Percentiles rank a stretch among this genome's conserved stretches.
These are phyloP conservation scores for Pezicula neosporulosa DNA, from an alignment of 2,329 filamentous ascomycete genomes.

Conservation along the genomic window DNA sequence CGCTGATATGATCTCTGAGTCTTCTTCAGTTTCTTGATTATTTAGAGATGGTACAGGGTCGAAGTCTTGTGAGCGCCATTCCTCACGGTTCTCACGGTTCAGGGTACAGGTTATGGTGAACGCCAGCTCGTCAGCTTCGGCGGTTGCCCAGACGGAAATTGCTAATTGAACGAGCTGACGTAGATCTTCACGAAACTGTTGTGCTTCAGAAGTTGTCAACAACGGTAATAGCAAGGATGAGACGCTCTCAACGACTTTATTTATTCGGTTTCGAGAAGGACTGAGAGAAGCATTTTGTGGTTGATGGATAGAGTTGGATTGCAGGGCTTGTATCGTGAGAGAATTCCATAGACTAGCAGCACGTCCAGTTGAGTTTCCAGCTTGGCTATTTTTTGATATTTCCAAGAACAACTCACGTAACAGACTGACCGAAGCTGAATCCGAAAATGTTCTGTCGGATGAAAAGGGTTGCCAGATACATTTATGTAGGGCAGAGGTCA, in stretches of 20 bases:
- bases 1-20: background rate
- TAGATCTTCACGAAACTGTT: slow-evolving; percentile 6
- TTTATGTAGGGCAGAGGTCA: slow-evolving; percentile 3
- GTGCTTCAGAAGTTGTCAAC: background rate
- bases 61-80: slow-evolving; percentile 11
- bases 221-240: slow-evolving; percentile 5
- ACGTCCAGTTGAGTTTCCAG: background rate
- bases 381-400: slow-evolving; percentile 3
- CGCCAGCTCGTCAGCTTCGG: slow-evolving; percentile 9
- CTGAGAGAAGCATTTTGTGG: background rate
- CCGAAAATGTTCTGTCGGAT: slow-evolving; percentile 2
- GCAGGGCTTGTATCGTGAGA: slow-evolving; percentile 18
- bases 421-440: slow-evolving; percentile 1
- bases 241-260: slow-evolving; percentile 7
- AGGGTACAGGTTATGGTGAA: slow-evolving; percentile 7
- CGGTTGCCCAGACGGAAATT: slow-evolving; percentile 9
- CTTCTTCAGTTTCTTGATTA: background rate
- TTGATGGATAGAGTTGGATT: background rate
- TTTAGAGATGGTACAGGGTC: slow-evolving; percentile 1
- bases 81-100: slow-evolving; percentile 3
- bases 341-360: slow-evolving; percentile 6
- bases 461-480: slow-evolving; percentile 15
- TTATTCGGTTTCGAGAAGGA: slow-evolving; percentile 1
- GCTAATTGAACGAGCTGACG: slow-evolving; percentile 8
- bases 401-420: slow-evolving; percentile 2